Conservation (phyloP, 164 flowering plant genomes). For the Houttuynia cordata region DNA sequence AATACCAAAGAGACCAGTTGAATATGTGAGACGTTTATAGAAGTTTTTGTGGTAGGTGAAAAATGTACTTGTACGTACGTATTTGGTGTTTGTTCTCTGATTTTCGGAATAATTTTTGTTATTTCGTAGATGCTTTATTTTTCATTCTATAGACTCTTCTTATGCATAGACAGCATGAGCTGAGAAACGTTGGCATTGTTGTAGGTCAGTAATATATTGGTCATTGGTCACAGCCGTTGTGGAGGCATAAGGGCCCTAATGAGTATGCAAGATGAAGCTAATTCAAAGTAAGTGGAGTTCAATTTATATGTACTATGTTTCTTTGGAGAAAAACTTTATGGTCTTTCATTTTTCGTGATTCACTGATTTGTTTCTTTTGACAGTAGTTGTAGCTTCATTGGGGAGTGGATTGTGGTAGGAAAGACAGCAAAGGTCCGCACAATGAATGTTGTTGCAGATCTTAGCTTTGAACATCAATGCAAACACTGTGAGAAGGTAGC, state of each 20-base stretch:
- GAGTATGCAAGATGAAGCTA: conserved; percentile 69
- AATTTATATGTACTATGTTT: conserved; percentile 6
- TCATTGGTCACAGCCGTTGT: conserved; percentile 89
- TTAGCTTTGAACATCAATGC: conserved; percentile 83
- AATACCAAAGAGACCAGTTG: too few species aligned
- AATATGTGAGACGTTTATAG: too few species aligned
- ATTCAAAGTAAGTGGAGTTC: conserved; percentile 39
- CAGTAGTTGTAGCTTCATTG: conserved; percentile 66
- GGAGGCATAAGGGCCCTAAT: conserved; percentile 93
- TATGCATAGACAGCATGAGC: not conserved
- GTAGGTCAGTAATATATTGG: conserved; percentile 76
- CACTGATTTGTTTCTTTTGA: not conserved
- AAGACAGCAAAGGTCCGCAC: conserved; percentile 52
- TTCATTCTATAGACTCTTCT: too few species aligned
- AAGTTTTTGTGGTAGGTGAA: too few species aligned
- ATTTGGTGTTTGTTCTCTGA: too few species aligned
- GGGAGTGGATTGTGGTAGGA: conserved; percentile 63
- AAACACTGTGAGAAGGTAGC: conserved; percentile 86
- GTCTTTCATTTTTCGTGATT: not conserved
- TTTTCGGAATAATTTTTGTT: not conserved
- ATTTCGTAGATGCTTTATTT: not conserved
- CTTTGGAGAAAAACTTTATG: not conserved
- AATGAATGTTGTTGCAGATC: conserved; percentile 44
- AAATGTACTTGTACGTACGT: too few species aligned
- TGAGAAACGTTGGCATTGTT: conserved; percentile 1